Evolutionary conservation across 2,329 filamentous ascomycete genomes (phyloP).

Genomic region (Diplocarpon rosae): DNA sequence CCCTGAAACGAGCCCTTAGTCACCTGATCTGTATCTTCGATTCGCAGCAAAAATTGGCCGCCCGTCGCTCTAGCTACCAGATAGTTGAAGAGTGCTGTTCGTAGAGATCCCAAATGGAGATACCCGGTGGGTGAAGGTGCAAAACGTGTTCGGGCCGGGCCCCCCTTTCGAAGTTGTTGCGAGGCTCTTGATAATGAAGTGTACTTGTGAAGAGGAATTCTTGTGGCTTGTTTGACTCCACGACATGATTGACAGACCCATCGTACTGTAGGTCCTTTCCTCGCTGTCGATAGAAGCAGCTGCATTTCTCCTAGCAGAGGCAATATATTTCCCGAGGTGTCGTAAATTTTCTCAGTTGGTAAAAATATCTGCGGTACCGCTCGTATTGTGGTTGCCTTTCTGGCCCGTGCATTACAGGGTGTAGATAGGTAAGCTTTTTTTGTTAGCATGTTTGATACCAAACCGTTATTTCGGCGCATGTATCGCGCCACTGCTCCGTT

Average conservation of each 20-base stretch:
- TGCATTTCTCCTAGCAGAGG: constrained; percentile 9
- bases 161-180: constrained; percentile 31
- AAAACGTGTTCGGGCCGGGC: constrained; percentile 70
- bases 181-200: constrained; percentile 10
- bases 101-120: constrained; percentile 79
- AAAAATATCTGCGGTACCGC: not conserved
- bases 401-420: too few species aligned
- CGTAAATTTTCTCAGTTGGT: not conserved
- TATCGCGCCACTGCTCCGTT: too few species aligned
- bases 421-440: too few species aligned
- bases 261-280: constrained; percentile 8
- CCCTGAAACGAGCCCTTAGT: constrained; percentile 5
- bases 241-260: constrained; percentile 22
- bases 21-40: constrained; percentile 94
- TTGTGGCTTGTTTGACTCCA: constrained; percentile 5
- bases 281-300: constrained; percentile 12
- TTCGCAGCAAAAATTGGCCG: constrained; percentile 79
- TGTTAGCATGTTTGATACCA: too few species aligned
- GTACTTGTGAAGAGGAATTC: not conserved
- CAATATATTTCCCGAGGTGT: constrained; percentile 3
- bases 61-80: constrained; percentile 78
- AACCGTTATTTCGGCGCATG: too few species aligned
- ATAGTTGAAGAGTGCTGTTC: constrained; percentile 94
- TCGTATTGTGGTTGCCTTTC: not conserved
- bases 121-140: constrained; percentile 93